Evolutionary conservation across 2,329 filamentous ascomycete genomes (phyloP).

Genomic region (Cadophora gregata): DNA sequence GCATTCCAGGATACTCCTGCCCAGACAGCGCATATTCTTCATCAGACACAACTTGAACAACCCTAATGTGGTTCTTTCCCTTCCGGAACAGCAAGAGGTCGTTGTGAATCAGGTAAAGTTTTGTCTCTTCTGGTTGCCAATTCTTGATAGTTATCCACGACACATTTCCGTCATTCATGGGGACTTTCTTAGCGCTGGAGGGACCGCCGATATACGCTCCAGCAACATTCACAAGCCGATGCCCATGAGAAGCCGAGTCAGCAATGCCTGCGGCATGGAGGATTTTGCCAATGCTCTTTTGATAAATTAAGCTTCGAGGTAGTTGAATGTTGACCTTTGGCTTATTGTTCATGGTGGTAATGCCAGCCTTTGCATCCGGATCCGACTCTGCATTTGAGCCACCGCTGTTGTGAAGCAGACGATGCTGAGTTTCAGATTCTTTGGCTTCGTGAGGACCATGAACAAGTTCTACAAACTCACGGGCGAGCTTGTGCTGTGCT

Average conservation of each 20-base stretch:
- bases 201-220: conserved; percentile 67
- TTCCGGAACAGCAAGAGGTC: conserved; percentile 65
- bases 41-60: conserved; percentile 64
- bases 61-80: conserved; percentile 67
- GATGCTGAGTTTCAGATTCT: conserved; percentile 63
- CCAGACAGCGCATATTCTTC: conserved; percentile 46
- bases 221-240: conserved; percentile 59
- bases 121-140: conserved; percentile 62
- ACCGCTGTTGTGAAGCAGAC: conserved; percentile 52
- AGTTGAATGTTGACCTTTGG: conserved; percentile 62
- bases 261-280: conserved; percentile 66
- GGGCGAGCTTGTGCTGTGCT: conserved; percentile 84
- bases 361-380: conserved; percentile 14
- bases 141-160: conserved; percentile 67
- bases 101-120: conserved; percentile 65
- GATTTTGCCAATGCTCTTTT: conserved; percentile 62
- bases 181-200: conserved; percentile 50
- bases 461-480: conserved; percentile 79
- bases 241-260: conserved; percentile 60
- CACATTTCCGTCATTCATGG: conserved; percentile 57
- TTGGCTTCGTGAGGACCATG: conserved; percentile 73
- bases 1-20: conserved; percentile 28
- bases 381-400: conserved; percentile 8
- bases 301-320: conserved; percentile 60
- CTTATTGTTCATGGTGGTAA: conserved; percentile 51